Percentiles rank a stretch among this genome's conserved stretches.
phyloP scores from a whole-genome alignment of 306 rosid genomes.

The Purshia tridentata region DNA sequence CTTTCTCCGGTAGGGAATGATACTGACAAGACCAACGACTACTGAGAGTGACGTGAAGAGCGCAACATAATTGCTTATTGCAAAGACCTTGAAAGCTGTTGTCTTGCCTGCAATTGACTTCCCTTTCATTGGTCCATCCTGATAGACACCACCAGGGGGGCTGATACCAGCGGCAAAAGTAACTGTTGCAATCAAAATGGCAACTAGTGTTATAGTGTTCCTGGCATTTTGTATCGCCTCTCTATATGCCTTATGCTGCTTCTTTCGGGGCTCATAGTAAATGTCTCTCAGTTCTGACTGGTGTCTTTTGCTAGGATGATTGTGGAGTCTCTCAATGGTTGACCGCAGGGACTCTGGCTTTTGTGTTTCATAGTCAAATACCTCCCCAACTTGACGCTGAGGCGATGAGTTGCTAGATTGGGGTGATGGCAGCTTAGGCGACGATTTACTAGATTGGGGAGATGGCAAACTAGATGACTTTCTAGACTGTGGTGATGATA shows the following conservation, averaged over 20 bases:
- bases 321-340: slow-evolving; percentile 24
- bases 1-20: slow-evolving; percentile 61
- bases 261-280: slow-evolving; percentile 15
- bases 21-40: slow-evolving; percentile 63
- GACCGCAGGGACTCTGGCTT: slow-evolving; percentile 29
- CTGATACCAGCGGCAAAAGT: slow-evolving; percentile 68
- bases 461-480: slow-evolving; percentile 26
- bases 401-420: slow-evolving; percentile 19
- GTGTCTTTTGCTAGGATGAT: background rate
- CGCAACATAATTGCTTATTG: slow-evolving; percentile 60
- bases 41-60: slow-evolving; percentile 57
- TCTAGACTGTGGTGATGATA: slow-evolving; percentile 22
- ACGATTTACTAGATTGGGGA: slow-evolving; percentile 23
- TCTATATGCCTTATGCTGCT: slow-evolving; percentile 39
- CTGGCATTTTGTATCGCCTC: slow-evolving; percentile 71
- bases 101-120: slow-evolving; percentile 47
- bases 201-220: slow-evolving; percentile 57
- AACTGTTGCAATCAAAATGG: slow-evolving; percentile 72
- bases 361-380: slow-evolving; percentile 18
- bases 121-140: slow-evolving; percentile 47
- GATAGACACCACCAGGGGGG: slow-evolving; percentile 70
- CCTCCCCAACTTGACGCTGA: slow-evolving; percentile 19
- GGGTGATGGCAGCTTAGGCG: background rate
- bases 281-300: background rate
- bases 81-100: slow-evolving; percentile 67